These are phyloP conservation scores for Grosmannia penicillata DNA, from an alignment of 2,329 filamentous ascomycete species.

Conservation along the genomic window DNA sequence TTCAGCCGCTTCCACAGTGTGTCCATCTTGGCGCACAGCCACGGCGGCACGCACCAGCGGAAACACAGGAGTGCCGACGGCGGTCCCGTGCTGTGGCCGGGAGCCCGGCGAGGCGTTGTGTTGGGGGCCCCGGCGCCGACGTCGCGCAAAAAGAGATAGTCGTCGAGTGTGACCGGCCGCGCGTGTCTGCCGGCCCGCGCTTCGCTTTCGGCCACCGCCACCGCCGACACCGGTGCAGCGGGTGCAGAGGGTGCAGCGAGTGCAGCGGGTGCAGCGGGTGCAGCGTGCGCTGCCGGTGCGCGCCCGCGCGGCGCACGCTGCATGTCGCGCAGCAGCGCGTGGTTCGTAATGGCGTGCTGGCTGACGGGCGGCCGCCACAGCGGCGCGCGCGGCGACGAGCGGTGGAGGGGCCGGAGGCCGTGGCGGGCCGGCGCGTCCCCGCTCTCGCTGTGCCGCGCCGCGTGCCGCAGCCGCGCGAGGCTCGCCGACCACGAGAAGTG, in stretches of 20 bases:
- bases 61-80: background rate
- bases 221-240: background rate
- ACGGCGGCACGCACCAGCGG: slow-evolving; percentile 1
- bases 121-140: background rate
- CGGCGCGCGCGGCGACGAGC: background rate
- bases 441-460: background rate
- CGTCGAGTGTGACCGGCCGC: slow-evolving; percentile 7
- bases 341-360: slow-evolving; percentile 8
- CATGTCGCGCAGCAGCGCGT: slow-evolving; percentile 5
- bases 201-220: slow-evolving; percentile 5
- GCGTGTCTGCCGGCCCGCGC: slow-evolving; percentile 2
- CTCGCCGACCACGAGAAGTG: background rate
- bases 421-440: background rate
- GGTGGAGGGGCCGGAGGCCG: background rate
- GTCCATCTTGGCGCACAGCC: background rate
- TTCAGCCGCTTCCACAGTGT: too few species aligned
- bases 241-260: too few species aligned
- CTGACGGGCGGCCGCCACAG: slow-evolving; percentile 10
- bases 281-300: too few species aligned
- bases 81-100: background rate
- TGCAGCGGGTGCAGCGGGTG: too few species aligned
- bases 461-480: background rate
- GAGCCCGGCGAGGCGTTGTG: background rate
- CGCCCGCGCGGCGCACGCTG: too few species aligned
- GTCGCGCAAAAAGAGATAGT: slow-evolving; percentile 10